phyloP scores from a whole-genome alignment of 352 stramenopile species.

The Peronospora tabacina region DNA sequence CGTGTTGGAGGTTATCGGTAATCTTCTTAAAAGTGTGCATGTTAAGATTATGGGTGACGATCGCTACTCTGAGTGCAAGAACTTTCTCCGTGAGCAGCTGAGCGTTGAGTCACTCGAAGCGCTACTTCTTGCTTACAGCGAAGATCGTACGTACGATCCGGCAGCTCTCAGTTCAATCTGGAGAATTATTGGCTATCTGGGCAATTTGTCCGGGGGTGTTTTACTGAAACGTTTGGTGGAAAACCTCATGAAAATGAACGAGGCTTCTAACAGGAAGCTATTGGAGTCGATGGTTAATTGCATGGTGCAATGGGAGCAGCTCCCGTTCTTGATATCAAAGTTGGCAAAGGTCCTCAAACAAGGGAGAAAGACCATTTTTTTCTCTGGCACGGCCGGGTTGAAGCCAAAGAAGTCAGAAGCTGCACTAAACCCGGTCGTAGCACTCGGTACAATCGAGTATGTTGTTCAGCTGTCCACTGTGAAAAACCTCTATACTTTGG shows the following conservation, averaged over 20 bases:
- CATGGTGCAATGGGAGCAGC: constrained; percentile 65
- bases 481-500: constrained; percentile 39
- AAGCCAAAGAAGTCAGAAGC: constrained; percentile 25
- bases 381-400: constrained; percentile 5
- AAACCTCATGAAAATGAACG: constrained; percentile 67
- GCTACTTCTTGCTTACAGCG: constrained; percentile 56
- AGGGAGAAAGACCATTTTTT: constrained; percentile 50
- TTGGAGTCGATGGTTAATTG: constrained; percentile 77
- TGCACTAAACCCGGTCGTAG: constrained; percentile 50
- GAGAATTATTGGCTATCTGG: constrained; percentile 64
- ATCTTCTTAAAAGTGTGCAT: constrained; percentile 63
- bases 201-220: constrained; percentile 47
- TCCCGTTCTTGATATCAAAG: constrained; percentile 55
- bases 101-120: constrained; percentile 51
- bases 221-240: constrained; percentile 54
- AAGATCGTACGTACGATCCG: constrained; percentile 49
- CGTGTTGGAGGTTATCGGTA: constrained; percentile 66
- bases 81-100: constrained; percentile 63
- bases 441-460: constrained; percentile 57
- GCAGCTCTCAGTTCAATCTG: constrained; percentile 68
- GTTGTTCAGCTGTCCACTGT: constrained; percentile 44
- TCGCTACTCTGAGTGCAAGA: constrained; percentile 66
- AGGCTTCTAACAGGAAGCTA: constrained; percentile 60
- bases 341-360: constrained; percentile 49
- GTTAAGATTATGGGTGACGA: constrained; percentile 61